Evolutionary conservation across 164 flowering plant species (phyloP), one percentile per base, ranked within the genome.

Genomic region (Malania oleifera): DNA sequence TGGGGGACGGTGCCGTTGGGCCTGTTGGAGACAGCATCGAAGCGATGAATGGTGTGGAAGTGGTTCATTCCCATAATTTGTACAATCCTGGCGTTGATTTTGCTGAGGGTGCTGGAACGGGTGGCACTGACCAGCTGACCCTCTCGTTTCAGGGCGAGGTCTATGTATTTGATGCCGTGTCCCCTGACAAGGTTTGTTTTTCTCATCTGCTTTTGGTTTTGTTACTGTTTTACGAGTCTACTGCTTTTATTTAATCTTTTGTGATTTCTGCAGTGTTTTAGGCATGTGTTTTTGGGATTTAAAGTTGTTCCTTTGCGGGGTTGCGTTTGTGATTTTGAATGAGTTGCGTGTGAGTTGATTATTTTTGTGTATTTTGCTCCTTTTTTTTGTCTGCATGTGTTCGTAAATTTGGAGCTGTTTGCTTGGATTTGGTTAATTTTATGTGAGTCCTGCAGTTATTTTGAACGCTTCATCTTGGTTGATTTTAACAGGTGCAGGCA

Each of bases 131-230:
- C 53, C 78, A 77, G 60, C 77, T 79, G 15, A 71, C 79, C n/a
- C 68, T 83, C 25, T 80, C 85, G 19, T 85, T 83, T 61, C 86
- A 74, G 60, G 88, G 86, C 10, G 79, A 85, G 67, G 84, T 81
- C 53, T 83, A 75, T 23, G 83, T 78, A 17, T 82, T 81, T 29
- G 88, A 83, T 41, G 64, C 81, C 15, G 88, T 85, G 61, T 73
- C 88, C 7, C 74, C 91, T 8, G 83, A 81, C 23, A 81, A 81
- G 81, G 85, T 74, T 11, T 23, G 1, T 25, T 43, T 51, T 52
- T 54, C 26, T 3, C 7, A 2, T n/a, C 56, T 46, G 27, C 5
- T 19, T 7, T 45, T 34, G 22, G 22, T 17, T 43, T 43, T 43
- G 20, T 43, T 5, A 43, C 11, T 7, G 38, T 34, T 34, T 34